These are phyloP conservation scores for Diaporthe vexans DNA, from an alignment of 2,329 filamentous ascomycete genomes.

Conservation along the genomic window DNA sequence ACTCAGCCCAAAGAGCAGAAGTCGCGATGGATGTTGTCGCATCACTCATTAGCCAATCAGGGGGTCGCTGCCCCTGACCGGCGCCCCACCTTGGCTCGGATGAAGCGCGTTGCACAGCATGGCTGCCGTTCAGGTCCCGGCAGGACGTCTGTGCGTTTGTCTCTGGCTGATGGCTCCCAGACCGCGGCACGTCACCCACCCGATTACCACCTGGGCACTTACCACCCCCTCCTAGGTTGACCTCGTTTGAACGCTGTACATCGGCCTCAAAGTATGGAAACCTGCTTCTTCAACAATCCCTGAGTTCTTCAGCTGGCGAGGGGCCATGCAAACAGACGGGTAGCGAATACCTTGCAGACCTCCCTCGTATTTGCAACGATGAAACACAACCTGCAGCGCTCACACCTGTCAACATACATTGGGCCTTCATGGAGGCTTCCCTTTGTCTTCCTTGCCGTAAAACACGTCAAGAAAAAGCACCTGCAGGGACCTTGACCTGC, in stretches of 20 bases:
- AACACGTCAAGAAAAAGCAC: background rate
- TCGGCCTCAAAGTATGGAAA: background rate
- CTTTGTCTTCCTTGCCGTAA: background rate
- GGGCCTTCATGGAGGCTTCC: background rate
- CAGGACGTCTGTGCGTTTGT: slow-evolving; percentile 12
- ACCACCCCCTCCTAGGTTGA: too few species aligned
- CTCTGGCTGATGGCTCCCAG: background rate
- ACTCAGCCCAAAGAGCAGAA: background rate
- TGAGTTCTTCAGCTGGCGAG: background rate
- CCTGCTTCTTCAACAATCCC: background rate
- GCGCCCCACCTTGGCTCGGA: slow-evolving; percentile 21
- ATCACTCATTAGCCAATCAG: slow-evolving; percentile 9
- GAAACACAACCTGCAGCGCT: background rate
- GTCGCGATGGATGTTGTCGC: slow-evolving; percentile 32
- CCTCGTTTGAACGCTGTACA: background rate
- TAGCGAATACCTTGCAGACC: background rate
- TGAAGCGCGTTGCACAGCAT: slow-evolving; percentile 10
- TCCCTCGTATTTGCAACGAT: background rate
- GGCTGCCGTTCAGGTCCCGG: slow-evolving; percentile 1
- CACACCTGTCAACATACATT: background rate
- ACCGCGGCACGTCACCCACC: background rate
- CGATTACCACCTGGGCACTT: background rate
- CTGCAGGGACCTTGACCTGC: background rate
- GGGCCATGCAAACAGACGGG: background rate
- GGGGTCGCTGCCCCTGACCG: slow-evolving; percentile 21